Base-by-base conservation (phyloP, 2,329 filamentous ascomycete species). In the Tolypocladium guangdongense region DNA sequence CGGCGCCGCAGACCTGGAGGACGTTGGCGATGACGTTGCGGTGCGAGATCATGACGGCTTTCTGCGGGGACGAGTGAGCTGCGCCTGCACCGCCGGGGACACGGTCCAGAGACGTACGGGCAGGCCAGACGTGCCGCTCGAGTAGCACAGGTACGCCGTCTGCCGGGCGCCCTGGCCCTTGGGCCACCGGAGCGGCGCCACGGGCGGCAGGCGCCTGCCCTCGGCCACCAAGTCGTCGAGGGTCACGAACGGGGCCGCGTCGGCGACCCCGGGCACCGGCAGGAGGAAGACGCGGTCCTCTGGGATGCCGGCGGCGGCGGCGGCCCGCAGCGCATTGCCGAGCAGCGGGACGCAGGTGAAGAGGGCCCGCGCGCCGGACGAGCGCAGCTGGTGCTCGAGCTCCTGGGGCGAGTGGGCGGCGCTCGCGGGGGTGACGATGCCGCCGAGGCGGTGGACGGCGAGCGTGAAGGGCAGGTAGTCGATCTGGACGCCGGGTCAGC, bases 21-120 rank as follows among this genome's bases (percentile, higher is more conserved):
- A 82, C 78, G 63, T 91, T 92, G 51, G 87, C 80, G 49, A 92
- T 91, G 45, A 91, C 84, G 58, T 92, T 92, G 38, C 72, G 72
- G 64, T 92, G 88, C 4, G 86, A 87, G 55, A 92, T 87, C 83
- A 88, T 90, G 52, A 91, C 88, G 46, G 87, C 88, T 84, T 90
- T 90, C 81, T 87, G 54, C 11, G 14, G 27, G 11, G 43, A 55
- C 39, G 55, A 12, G 43, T 46, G 14, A 46, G 43, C 24, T 32
- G 5, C 7, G 2, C 1, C 4, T 7, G 10, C 3, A 2, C 27
- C 27, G 24, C 18, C 8, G 12, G 24, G 5, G 4, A 24, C 1
- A n/a, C 7, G 3, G 24, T 32, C 43, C 11, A 11, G 16, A 11
- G 14, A 27, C 76, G 62, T 73, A 87, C 84, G 18, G 88, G 88